Evolutionary conservation across 305 asterid species (phyloP).

Genomic region (Fraxinus angustifolia): DNA sequence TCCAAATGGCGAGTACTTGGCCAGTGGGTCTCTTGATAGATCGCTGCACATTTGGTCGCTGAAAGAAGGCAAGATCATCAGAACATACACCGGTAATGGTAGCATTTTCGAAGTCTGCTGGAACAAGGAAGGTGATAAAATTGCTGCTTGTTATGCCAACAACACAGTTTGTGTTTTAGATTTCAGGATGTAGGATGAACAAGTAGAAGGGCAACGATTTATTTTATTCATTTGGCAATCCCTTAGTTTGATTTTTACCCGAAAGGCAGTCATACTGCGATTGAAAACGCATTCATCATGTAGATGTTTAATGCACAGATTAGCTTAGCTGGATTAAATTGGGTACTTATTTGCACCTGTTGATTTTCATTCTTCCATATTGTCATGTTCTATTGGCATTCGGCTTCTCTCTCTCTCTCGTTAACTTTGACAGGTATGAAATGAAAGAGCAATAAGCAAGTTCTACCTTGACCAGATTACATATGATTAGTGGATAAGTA

Average conservation of each 20-base stretch:
- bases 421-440: neutral
- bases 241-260: neutral
- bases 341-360: neutral
- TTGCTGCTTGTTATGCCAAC: slow-evolving; percentile 31
- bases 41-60: slow-evolving; percentile 30
- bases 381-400: neutral
- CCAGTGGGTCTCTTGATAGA: slow-evolving; percentile 33
- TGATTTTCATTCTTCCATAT: neutral
- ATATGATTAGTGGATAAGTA: neutral
- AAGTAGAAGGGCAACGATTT: neutral
- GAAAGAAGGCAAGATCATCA: slow-evolving; percentile 28
- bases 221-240: neutral
- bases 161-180: slow-evolving; percentile 25
- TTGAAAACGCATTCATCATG: neutral
- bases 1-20: slow-evolving; percentile 35
- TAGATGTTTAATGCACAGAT: neutral
- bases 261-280: neutral
- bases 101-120: slow-evolving; percentile 34
- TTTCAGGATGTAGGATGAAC: slow-evolving; percentile 25
- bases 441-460: neutral
- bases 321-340: neutral
- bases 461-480: neutral
- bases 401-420: neutral
- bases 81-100: slow-evolving; percentile 25
- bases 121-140: slow-evolving; percentile 29